Conservation (phyloP, 306 rosid genomes). For the Cucumis sativus region Cucumber_9930_V3 NC_026659.2:16972501-16973000, state of each 20-base stretch:
- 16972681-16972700: conserved; percentile 38
- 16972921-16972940: conserved; percentile 95
- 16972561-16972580: conserved; percentile 26
- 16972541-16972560: conserved; percentile 16
- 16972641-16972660: conserved; percentile 15
- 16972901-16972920: conserved; percentile 37
- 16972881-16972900: no score
- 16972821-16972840: no score
- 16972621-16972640: conserved; percentile 42
- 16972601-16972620: conserved; percentile 24
- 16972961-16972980: conserved; percentile 98
- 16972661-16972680: conserved; percentile 15
- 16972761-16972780: background rate
- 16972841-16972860: no score
- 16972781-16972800: no score
- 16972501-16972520: no score
- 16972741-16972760: conserved; percentile 65
- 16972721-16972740: conserved; percentile 48
- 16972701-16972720: conserved; percentile 57
- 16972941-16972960: conserved; percentile 83
- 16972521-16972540: conserved; percentile 31
- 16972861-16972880: no score
- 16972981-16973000: conserved; percentile 89
- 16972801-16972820: no score
- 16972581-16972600: conserved; percentile 34